Evolutionary conservation across 345 rosid species (phyloP).

Genomic region (Diplotaxis tenuifolia): DNA sequence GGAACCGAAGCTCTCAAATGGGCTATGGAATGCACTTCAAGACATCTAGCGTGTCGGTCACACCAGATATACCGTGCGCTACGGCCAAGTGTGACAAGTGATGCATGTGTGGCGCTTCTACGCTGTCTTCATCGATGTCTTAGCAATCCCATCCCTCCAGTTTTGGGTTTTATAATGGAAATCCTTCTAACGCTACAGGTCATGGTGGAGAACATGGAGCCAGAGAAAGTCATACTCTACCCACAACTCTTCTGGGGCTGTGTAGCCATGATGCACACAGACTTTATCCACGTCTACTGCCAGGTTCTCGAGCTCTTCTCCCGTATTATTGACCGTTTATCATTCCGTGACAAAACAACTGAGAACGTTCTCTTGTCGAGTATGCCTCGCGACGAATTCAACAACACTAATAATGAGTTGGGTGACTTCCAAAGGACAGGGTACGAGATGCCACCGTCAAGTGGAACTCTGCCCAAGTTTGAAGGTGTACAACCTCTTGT

Average conservation of each 20-base stretch:
- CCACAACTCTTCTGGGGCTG: constrained; percentile 99
- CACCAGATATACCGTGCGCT: constrained; percentile 98
- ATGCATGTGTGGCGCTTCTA: constrained; percentile 87
- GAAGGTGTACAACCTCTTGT: constrained; percentile 99
- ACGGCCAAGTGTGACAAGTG: constrained; percentile 89
- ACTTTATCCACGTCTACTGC: constrained; percentile 94
- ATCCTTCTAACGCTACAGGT: constrained; percentile 89
- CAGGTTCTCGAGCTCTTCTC: constrained; percentile 97
- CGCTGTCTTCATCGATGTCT: constrained; percentile 97
- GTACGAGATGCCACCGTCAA: constrained; percentile 61
- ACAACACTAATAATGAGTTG: constrained; percentile 45
- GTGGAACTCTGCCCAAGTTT: constrained; percentile 75
- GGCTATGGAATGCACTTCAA: constrained; percentile 99
- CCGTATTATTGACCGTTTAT: constrained; percentile 80
- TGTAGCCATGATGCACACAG: constrained; percentile 99
- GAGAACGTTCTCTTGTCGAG: constrained; percentile 97
- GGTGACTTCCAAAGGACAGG: constrained; percentile 65
- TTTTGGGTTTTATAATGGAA: constrained; percentile 95
- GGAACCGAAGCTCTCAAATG: constrained; percentile 97
- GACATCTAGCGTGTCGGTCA: constrained; percentile 97
- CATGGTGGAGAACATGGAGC: constrained; percentile 99
- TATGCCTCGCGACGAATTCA: constrained; percentile 91
- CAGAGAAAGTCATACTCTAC: constrained; percentile 93
- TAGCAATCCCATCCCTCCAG: constrained; percentile 93
- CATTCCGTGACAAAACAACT: constrained; percentile 86